These are phyloP conservation scores for Drosera spatulata DNA, from an alignment of 179 eudicot genomes.

Conservation along the genomic window DNA sequence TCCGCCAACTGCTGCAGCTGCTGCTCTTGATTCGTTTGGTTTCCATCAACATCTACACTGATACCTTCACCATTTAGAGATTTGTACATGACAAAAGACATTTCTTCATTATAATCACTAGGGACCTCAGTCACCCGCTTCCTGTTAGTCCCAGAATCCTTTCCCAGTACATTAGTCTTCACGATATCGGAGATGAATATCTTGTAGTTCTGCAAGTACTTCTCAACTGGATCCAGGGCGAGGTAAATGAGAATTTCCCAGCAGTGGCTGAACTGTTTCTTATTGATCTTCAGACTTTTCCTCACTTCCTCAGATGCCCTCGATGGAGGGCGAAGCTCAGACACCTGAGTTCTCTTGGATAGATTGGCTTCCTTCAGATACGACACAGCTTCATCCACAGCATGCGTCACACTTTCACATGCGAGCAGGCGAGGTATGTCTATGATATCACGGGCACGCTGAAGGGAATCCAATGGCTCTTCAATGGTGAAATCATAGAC, in stretches of 20 bases:
- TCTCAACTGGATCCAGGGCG: conserved; percentile 51
- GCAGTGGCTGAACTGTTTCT: conserved; percentile 69
- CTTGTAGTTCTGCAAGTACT: conserved; percentile 56
- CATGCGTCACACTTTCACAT: conserved; percentile 34
- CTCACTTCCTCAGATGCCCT: conserved; percentile 53
- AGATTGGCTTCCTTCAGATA: conserved; percentile 66
- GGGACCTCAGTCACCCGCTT: conserved; percentile 58
- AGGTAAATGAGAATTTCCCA: conserved; percentile 90
- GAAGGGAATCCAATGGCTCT: conserved; percentile 89
- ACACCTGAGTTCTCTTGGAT: conserved; percentile 47
- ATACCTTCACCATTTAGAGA: conserved; percentile 31
- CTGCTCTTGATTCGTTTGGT: conserved; percentile 43
- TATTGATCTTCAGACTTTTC: conserved; percentile 65
- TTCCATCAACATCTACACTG: conserved; percentile 33
- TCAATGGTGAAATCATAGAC: conserved; percentile 78
- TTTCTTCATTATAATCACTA: conserved; percentile 48
- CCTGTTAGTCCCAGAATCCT: conserved; percentile 48
- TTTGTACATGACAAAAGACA: conserved; percentile 78
- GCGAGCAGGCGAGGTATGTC: conserved; percentile 62
- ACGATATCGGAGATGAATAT: conserved; percentile 47
- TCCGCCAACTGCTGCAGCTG: conserved; percentile 66
- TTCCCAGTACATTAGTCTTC: conserved; percentile 61
- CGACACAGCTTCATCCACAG: conserved; percentile 30
- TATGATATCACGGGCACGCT: conserved; percentile 58
- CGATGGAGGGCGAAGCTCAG: conserved; percentile 45